phyloP scores from a whole-genome alignment of 2,329 filamentous ascomycete genomes.

The Colletotrichum lupini region DNA sequence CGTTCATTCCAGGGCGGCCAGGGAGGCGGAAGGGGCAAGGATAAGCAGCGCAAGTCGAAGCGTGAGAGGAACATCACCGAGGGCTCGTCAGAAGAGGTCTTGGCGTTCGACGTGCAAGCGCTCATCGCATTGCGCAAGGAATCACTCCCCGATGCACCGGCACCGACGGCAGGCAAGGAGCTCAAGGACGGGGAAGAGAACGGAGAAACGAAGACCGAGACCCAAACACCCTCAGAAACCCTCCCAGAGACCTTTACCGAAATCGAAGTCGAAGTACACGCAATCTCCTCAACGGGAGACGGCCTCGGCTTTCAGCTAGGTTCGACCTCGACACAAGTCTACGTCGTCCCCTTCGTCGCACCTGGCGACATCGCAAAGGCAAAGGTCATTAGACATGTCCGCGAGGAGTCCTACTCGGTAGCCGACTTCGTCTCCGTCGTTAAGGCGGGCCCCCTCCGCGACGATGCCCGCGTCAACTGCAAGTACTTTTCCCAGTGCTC shows the following conservation, averaged over 20 bases:
- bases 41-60: conserved; percentile 64
- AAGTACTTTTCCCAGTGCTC: conserved; percentile 89
- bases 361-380: conserved; percentile 85
- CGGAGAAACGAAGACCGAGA: conserved; percentile 6
- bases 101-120: conserved; percentile 70
- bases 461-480: conserved; percentile 82
- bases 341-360: conserved; percentile 87
- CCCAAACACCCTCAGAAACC: conserved; percentile 19
- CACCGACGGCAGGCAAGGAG: conserved; percentile 40
- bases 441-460: conserved; percentile 78
- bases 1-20: conserved; percentile 33
- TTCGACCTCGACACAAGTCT: conserved; percentile 73
- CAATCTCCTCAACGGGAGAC: conserved; percentile 92
- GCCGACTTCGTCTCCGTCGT: conserved; percentile 86
- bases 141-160: conserved; percentile 37
- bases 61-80: conserved; percentile 69
- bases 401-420: conserved; percentile 74
- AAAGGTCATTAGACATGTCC: conserved; percentile 81
- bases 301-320: conserved; percentile 81
- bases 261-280: conserved; percentile 82
- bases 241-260: conserved; percentile 78
- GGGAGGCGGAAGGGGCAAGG: conserved; percentile 33
- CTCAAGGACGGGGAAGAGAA: conserved; percentile 39
- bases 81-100: conserved; percentile 74
- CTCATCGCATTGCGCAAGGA: conserved; percentile 58